A percentile compares a stretch with the other conserved stretches of the same genome.
phyloP scores from a whole-genome alignment of 176 grass and related monocot species.

The Aegilops longissima region DNA sequence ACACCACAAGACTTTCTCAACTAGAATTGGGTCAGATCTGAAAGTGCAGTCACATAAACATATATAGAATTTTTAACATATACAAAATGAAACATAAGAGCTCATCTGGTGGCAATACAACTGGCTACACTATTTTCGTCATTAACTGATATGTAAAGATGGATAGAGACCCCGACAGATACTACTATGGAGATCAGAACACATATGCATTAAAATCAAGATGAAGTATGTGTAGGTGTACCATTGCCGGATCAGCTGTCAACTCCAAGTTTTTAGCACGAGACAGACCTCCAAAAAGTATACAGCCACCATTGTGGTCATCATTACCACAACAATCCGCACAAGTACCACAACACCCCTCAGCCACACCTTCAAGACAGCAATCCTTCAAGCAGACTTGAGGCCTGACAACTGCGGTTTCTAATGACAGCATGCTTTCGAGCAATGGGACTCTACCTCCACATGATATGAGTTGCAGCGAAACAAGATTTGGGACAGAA shows the following conservation, averaged over 20 bases:
- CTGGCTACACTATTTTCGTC: background rate
- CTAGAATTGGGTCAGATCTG: background rate
- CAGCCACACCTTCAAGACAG: background rate
- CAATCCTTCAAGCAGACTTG: accelerated
- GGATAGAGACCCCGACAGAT: background rate
- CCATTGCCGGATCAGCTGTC: background rate
- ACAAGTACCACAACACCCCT: background rate
- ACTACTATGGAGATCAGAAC: background rate
- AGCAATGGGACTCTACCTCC: background rate
- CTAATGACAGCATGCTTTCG: background rate
- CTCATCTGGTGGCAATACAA: background rate
- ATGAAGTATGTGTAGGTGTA: background rate
- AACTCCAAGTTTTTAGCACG: background rate
- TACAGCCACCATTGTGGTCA: background rate
- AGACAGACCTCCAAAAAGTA: background rate
- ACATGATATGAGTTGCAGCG: background rate
- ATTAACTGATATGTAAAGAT: background rate
- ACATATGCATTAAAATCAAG: background rate
- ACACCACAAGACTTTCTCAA: background rate
- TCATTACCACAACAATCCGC: background rate
- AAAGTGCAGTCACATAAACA: background rate
- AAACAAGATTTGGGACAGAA: background rate
- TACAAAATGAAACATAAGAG: background rate
- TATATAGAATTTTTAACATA: background rate
- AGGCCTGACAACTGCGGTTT: background rate